These are phyloP conservation scores for Flaveria sonorensis DNA, from an alignment of 129 eudicot species.

Conservation along the genomic window DNA sequence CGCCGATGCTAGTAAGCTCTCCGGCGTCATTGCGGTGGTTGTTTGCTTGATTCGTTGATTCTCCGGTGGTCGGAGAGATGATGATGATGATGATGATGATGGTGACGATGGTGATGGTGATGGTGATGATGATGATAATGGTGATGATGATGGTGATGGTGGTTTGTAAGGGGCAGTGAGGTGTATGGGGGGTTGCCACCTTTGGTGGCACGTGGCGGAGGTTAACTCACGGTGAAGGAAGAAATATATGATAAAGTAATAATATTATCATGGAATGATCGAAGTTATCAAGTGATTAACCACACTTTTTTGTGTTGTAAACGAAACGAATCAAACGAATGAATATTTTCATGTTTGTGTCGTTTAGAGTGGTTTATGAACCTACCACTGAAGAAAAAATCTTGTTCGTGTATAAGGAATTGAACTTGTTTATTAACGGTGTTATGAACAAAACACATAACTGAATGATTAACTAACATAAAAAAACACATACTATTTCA, in stretches of 20 bases:
- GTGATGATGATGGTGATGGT: not conserved
- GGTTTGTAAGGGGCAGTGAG: constrained; percentile 7
- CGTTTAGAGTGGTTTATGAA: too few species aligned
- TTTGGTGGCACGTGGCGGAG: constrained; percentile 41
- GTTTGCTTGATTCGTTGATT: not conserved
- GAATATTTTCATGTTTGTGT: too few species aligned
- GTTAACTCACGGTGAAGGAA: not conserved
- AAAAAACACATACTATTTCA: too few species aligned
- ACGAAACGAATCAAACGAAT: too few species aligned
- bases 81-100: constrained; percentile 6
- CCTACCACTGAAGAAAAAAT: too few species aligned
- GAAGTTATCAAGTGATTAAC: too few species aligned
- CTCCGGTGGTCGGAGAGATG: constrained; percentile 15
- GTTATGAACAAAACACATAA: too few species aligned
- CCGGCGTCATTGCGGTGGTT: constrained; percentile 51
- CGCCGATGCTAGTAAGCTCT: constrained; percentile 66
- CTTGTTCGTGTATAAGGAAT: too few species aligned
- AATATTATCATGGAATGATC: not conserved
- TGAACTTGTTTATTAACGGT: too few species aligned
- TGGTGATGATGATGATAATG: constrained; percentile 5
- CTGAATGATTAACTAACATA: too few species aligned
- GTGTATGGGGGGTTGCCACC: constrained; percentile 31
- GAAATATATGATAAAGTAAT: not conserved
- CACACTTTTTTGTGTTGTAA: too few species aligned
- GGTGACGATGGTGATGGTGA: not conserved